A percentile compares a stretch with the other conserved stretches of the same genome.
These are phyloP conservation scores for Apiospora hydei DNA, from an alignment of 2,329 filamentous ascomycete species.

Conservation along the genomic window DNA sequence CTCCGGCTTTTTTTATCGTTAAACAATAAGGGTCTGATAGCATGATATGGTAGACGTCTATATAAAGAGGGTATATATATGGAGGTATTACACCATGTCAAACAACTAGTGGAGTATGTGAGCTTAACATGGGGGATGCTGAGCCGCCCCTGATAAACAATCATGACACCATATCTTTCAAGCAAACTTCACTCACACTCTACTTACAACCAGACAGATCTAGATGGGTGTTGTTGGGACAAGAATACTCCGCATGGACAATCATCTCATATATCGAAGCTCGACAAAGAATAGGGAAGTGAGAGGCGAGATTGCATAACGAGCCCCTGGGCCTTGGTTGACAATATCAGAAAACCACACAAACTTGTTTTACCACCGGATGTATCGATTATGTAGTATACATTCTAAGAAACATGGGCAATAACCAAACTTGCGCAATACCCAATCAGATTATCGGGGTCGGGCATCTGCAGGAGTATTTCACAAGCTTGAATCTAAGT, in stretches of 20 bases:
- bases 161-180: background rate
- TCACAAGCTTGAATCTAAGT: background rate
- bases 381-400: conserved; percentile 7
- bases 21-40: background rate
- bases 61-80: background rate
- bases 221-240: background rate
- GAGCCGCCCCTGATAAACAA: background rate
- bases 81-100: background rate
- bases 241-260: background rate
- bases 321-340: background rate
- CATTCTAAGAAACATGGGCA: background rate
- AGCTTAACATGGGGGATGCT: background rate
- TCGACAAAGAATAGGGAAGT: background rate
- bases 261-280: background rate
- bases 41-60: background rate
- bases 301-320: background rate
- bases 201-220: background rate
- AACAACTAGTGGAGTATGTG: background rate
- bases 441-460: conserved; percentile 5
- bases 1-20: background rate
- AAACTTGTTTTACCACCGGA: background rate
- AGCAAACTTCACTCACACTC: background rate
- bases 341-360: background rate
- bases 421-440: conserved; percentile 1
- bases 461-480: background rate